These are phyloP conservation scores for Sideroxylon spinosum DNA, from an alignment of 179 eudicot genomes.

Conservation along the genomic window DNA sequence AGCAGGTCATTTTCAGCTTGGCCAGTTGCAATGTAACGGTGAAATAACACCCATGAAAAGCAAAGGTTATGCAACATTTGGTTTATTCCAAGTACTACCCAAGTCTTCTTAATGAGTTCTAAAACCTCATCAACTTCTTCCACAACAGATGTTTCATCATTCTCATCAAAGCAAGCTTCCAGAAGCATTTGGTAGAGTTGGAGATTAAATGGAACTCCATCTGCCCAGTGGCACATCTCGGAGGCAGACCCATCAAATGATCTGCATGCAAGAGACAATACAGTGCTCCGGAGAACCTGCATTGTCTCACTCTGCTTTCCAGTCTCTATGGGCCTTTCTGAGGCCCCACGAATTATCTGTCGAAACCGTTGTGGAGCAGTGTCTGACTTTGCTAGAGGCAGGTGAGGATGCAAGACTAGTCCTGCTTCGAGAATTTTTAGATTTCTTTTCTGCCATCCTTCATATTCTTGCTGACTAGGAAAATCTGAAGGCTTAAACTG, in stretches of 20 bases:
- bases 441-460: conserved; percentile 66
- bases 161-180: conserved; percentile 76
- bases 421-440: conserved; percentile 87
- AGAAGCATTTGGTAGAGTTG: conserved; percentile 67
- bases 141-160: conserved; percentile 59
- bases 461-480: conserved; percentile 62
- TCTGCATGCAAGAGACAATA: conserved; percentile 71
- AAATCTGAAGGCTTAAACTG: conserved; percentile 79
- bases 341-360: conserved; percentile 55
- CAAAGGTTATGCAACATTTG: conserved; percentile 73
- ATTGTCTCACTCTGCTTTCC: conserved; percentile 73
- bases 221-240: conserved; percentile 88
- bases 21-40: conserved; percentile 61
- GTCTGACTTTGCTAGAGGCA: conserved; percentile 60
- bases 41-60: conserved; percentile 73
- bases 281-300: conserved; percentile 49
- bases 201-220: conserved; percentile 81
- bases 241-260: conserved; percentile 61
- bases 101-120: conserved; percentile 82
- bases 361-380: conserved; percentile 49
- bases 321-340: conserved; percentile 55
- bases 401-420: conserved; percentile 61
- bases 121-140: conserved; percentile 88
- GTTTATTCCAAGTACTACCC: conserved; percentile 72
- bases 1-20: conserved; percentile 68